Evolutionary conservation across 192 early-diverging fungal species (phyloP).

Genomic region (Backusella morwellensis): DNA sequence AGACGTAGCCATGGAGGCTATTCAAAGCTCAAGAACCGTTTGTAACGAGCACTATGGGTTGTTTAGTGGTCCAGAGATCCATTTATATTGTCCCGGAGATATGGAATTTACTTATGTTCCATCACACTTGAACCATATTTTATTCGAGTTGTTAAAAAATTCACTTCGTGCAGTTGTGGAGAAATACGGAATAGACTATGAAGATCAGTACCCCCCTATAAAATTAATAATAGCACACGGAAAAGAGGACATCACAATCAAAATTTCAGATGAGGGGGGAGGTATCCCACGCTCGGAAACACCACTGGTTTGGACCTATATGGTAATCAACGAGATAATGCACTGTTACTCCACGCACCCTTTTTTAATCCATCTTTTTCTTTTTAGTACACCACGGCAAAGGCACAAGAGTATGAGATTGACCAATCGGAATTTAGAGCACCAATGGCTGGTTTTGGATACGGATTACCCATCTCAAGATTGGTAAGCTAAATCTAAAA

Average conservation of each 20-base stretch:
- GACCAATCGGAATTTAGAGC: conserved; percentile 76
- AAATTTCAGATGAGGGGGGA: conserved; percentile 93
- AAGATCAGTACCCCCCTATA: conserved; percentile 86
- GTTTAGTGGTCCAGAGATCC: conserved; percentile 76
- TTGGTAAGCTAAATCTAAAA: conserved; percentile 37
- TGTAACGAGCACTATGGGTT: conserved; percentile 89
- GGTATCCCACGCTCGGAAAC: conserved; percentile 88
- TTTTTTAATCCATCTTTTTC: not conserved
- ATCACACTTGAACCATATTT: conserved; percentile 94
- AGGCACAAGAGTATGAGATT: conserved; percentile 65
- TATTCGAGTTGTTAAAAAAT: conserved; percentile 98
- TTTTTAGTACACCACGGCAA: conserved; percentile 68
- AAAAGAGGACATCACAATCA: conserved; percentile 94
- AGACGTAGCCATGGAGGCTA: conserved; percentile 84
- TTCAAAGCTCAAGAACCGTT: conserved; percentile 87
- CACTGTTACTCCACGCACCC: not conserved
- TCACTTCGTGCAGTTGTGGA: conserved; percentile 94
- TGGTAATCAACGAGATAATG: conserved; percentile 41
- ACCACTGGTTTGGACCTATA: conserved; percentile 93
- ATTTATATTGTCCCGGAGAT: conserved; percentile 69
- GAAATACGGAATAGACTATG: conserved; percentile 74
- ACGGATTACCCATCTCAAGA: conserved; percentile 87
- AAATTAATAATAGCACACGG: conserved; percentile 88
- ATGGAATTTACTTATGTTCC: conserved; percentile 98
- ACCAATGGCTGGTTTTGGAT: conserved; percentile 90